phyloP scores from a whole-genome alignment of 495 filamentous ascomycete genomes.

The Endocarpon pusillum region DNA sequence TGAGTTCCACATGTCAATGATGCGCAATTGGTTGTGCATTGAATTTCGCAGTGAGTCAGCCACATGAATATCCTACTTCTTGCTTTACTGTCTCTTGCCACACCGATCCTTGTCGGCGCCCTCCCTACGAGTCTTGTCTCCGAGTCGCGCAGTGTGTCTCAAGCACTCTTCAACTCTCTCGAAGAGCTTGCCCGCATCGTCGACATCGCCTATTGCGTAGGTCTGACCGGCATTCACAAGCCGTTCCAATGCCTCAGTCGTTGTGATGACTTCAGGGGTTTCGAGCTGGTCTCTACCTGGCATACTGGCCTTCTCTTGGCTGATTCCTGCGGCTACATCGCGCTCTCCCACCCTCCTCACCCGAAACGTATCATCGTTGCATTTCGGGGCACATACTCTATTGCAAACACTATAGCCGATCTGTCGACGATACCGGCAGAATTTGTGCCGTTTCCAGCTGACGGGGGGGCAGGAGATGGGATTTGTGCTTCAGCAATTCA shows the following conservation, averaged over 20 bases:
- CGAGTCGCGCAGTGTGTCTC: slow-evolving; percentile 31
- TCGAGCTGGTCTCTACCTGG: slow-evolving; percentile 74
- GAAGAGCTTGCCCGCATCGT: slow-evolving; percentile 77
- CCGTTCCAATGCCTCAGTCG: slow-evolving; percentile 76
- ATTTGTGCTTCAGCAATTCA: neutral
- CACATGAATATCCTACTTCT: too few species aligned
- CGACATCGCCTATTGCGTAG: slow-evolving; percentile 90
- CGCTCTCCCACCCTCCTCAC: slow-evolving; percentile 51
- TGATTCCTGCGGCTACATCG: slow-evolving; percentile 90
- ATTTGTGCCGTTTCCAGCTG: slow-evolving; percentile 69
- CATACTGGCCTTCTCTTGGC: slow-evolving; percentile 74
- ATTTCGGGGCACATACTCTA: slow-evolving; percentile 85
- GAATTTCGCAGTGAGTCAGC: too few species aligned
- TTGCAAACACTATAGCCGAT: slow-evolving; percentile 79
- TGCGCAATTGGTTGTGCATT: too few species aligned
- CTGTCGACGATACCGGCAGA: slow-evolving; percentile 74
- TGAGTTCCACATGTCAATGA: too few species aligned
- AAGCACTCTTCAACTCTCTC: slow-evolving; percentile 56
- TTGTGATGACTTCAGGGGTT: slow-evolving; percentile 61
- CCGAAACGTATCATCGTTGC: slow-evolving; percentile 62
- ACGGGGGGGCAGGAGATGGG: slow-evolving; percentile 19
- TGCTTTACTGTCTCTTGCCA: too few species aligned
- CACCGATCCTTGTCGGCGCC: too few species aligned
- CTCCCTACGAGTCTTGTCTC: slow-evolving; percentile 1
- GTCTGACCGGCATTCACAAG: slow-evolving; percentile 57